Evolutionary conservation across 75 land plant species (phyloP).

Genomic region (Chamaecyparis obtusa): DNA sequence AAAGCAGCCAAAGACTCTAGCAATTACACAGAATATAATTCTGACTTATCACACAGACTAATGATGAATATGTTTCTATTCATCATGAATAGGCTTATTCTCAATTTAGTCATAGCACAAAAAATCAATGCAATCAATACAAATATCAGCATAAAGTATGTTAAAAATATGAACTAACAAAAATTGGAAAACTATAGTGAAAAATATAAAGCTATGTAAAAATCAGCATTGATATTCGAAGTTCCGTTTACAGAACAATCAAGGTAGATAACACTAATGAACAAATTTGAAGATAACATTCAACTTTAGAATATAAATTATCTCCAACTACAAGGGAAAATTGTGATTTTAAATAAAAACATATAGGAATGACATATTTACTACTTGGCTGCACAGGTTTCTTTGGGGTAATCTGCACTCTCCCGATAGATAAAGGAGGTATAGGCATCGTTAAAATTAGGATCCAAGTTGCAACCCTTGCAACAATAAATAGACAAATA

Average conservation of each 20-base stretch:
- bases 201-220: background rate
- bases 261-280: background rate
- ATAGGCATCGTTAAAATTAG: background rate
- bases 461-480: background rate
- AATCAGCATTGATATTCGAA: no score
- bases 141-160: background rate
- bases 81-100: background rate
- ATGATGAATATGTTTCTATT: background rate
- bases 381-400: background rate
- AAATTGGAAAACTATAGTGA: background rate
- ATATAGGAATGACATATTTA: background rate
- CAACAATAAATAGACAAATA: background rate
- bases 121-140: background rate
- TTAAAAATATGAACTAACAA: background rate
- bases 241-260: background rate
- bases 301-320: background rate
- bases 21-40: background rate
- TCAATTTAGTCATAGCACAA: background rate
- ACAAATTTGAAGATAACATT: background rate
- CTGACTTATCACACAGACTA: background rate
- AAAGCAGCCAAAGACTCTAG: background rate
- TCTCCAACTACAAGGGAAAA: background rate
- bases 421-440: background rate
- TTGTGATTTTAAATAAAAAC: no score
- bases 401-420: background rate